These are phyloP conservation scores for Globisporangium canariense DNA, from an alignment of 352 stramenopile genomes.

Conservation along the genomic window DNA sequence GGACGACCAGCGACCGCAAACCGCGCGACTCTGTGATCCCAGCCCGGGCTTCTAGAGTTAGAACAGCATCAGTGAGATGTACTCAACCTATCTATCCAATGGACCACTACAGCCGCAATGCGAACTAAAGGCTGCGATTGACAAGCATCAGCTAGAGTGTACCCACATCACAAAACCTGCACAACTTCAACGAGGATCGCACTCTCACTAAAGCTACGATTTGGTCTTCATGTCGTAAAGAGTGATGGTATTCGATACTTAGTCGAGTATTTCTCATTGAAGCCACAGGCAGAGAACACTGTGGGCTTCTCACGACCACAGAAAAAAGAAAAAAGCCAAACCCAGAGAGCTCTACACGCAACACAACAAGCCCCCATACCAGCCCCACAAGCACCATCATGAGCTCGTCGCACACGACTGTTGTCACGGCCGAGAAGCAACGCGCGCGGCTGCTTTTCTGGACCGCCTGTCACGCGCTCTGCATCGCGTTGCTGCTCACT, in stretches of 20 bases:
- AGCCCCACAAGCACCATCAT: not conserved
- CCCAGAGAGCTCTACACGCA: too few relatives aligned
- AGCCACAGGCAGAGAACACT: too few relatives aligned
- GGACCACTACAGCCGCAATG: not conserved
- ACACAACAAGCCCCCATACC: too few relatives aligned
- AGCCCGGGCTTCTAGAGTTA: not conserved
- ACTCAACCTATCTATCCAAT: not conserved
- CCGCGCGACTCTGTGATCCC: conserved; percentile 3
- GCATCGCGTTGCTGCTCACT: conserved; percentile 1
- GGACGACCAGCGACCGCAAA: conserved; percentile 12
- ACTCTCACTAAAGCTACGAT: too few relatives aligned
- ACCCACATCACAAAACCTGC: too few relatives aligned
- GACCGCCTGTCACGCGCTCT: not conserved
- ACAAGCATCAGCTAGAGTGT: too few relatives aligned
- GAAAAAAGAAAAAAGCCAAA: too few relatives aligned
- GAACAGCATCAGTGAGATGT: not conserved
- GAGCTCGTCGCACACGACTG: not conserved
- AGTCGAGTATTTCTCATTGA: too few relatives aligned
- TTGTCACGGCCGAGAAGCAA: conserved; percentile 8
- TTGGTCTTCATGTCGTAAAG: too few relatives aligned
- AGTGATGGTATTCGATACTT: too few relatives aligned
- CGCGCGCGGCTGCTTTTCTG: conserved; percentile 4
- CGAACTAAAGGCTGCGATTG: not conserved
- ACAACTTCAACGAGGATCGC: too few relatives aligned
- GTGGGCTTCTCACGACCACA: too few relatives aligned